Evolutionary conservation across 192 early-diverging fungal genomes (phyloP).

Genomic region (Linnemannia zychae): DNA sequence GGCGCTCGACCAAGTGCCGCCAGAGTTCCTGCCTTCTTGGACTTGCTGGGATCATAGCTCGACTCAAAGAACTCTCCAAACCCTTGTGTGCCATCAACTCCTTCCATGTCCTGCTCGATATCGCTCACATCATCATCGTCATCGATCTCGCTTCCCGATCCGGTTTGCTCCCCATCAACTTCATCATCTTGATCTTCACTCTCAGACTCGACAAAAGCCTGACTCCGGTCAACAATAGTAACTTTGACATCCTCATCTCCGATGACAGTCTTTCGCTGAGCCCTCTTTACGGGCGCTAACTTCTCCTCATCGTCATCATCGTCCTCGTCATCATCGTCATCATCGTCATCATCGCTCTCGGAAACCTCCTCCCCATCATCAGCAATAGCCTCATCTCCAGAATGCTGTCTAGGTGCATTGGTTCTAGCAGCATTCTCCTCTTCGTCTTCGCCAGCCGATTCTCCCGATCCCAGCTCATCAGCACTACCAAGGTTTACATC

Average conservation of each 20-base stretch:
- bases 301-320: constrained; percentile 9
- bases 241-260: constrained; percentile 35
- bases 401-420: neutral
- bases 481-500: constrained; percentile 13
- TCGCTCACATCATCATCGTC: constrained; percentile 8
- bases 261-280: constrained; percentile 3
- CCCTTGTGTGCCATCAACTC: neutral
- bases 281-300: neutral
- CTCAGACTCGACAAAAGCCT: neutral
- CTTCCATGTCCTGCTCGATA: constrained; percentile 12
- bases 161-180: neutral
- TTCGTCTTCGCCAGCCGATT: neutral
- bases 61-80: constrained; percentile 31
- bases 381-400: neutral
- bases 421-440: neutral
- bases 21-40: neutral
- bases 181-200: constrained; percentile 7
- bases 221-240: constrained; percentile 28
- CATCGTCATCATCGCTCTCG: neutral
- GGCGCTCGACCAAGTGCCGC: neutral
- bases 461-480: constrained; percentile 9
- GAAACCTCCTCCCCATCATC: neutral
- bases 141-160: neutral
- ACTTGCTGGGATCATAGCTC: constrained; percentile 8
- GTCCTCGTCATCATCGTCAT: neutral